Conservation (phyloP, 2,329 filamentous ascomycete genomes). For the Colletotrichum shisoi region DNA sequence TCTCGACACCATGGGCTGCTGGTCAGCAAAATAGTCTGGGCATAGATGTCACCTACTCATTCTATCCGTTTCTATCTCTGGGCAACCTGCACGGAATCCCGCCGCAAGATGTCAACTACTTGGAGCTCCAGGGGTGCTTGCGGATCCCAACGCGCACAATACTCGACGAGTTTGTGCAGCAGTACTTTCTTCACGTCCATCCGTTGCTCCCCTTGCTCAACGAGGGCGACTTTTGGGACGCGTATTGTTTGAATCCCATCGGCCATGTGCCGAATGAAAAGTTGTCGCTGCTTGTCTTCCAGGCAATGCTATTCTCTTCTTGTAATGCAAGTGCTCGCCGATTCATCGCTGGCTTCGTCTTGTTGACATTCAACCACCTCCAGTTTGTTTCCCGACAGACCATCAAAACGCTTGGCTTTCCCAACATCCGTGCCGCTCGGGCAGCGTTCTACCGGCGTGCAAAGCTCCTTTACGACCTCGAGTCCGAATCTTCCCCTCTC, state of each 20-base stretch:
- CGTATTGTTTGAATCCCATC: slow-evolving; percentile 47
- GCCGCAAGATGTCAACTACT: slow-evolving; percentile 57
- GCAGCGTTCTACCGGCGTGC: slow-evolving; percentile 53
- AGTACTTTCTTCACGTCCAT: slow-evolving; percentile 59
- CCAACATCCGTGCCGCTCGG: slow-evolving; percentile 54
- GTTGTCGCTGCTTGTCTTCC: slow-evolving; percentile 56
- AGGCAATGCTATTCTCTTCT: slow-evolving; percentile 56
- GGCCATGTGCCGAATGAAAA: slow-evolving; percentile 41
- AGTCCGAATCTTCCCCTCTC: slow-evolving; percentile 54
- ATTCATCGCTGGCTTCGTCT: slow-evolving; percentile 11
- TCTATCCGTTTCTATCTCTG: slow-evolving; percentile 54
- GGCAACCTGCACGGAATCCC: slow-evolving; percentile 49
- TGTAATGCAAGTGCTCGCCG: slow-evolving; percentile 48
- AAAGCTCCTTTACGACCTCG: slow-evolving; percentile 56
- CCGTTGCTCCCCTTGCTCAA: slow-evolving; percentile 55
- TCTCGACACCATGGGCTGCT: slow-evolving; percentile 41
- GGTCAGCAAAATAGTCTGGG: slow-evolving; percentile 45
- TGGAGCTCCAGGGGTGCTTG: slow-evolving; percentile 57
- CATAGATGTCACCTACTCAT: slow-evolving; percentile 53
- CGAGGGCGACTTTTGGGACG: slow-evolving; percentile 57
- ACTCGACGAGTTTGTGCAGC: slow-evolving; percentile 58
- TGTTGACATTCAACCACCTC: neutral
- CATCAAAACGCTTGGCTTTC: slow-evolving; percentile 54
- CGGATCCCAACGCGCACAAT: slow-evolving; percentile 53
- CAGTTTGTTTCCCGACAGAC: slow-evolving; percentile 52